Percentiles rank a stretch among this genome's conserved stretches.
Evolutionary conservation across 192 early-diverging fungal genomes (phyloP).

Genomic region (Oehlia diaphana): DNA sequence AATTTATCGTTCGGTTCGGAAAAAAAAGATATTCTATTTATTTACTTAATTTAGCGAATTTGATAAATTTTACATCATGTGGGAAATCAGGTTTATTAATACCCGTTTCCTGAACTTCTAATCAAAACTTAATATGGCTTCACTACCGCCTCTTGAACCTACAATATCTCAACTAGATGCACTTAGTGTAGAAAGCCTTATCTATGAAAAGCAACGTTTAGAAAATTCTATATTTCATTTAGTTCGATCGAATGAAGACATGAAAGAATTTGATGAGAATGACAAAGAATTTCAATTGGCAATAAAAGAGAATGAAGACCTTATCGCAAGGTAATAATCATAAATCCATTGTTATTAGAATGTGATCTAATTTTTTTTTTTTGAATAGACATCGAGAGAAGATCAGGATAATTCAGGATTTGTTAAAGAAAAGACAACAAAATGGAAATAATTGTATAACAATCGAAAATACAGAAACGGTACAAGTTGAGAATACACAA

Average conservation of each 20-base stretch:
- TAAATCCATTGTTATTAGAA: neutral
- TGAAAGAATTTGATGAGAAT: constrained; percentile 40
- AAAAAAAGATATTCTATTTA: no score
- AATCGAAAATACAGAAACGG: neutral
- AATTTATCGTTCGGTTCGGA: no score
- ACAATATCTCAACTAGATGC: constrained; percentile 9
- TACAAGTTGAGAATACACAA: neutral
- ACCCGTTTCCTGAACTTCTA: no score
- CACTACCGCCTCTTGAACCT: constrained; percentile 23
- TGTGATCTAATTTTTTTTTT: neutral
- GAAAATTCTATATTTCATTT: constrained; percentile 46
- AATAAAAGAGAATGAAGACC: constrained; percentile 37
- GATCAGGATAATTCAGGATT: constrained; percentile 4
- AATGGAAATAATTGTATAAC: constrained; percentile 13
- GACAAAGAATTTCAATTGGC: constrained; percentile 40
- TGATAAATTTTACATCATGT: no score
- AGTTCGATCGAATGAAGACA: constrained; percentile 41
- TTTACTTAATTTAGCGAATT: no score
- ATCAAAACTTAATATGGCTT: neutral
- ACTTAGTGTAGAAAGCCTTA: constrained; percentile 33
- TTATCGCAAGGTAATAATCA: constrained; percentile 35
- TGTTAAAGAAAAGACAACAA: constrained; percentile 16
- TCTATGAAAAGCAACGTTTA: constrained; percentile 39
- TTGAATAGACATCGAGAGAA: constrained; percentile 4
- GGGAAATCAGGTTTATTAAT: no score